Base-by-base conservation (phyloP, 768 basidiomycete species). In the Tricholoma flavovirens region DNA sequence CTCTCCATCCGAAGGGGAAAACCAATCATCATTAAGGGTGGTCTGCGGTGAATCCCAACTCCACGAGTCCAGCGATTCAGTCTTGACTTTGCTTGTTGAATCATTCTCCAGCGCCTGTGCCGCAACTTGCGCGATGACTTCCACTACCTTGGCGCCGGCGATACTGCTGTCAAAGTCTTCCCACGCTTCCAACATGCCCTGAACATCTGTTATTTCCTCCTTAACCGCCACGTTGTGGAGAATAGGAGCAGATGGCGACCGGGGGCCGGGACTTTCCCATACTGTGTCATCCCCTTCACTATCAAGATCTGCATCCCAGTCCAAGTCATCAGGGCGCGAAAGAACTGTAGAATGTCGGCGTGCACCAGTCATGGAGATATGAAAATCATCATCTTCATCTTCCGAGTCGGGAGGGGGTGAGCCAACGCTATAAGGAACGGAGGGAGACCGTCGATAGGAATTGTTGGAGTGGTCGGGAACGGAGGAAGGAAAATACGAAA, bases 391-490 rank as follows among this genome's bases (percentile, higher is more conserved):
- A 32, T 78, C 75, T 53, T 85, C 84, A 58, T 81, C 82, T 56
- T 83, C 83, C 3, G 84, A 87, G 61, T 89, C 86, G 3, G 88
- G 88, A 11, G 88, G 88, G 1, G 83, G 86, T 0, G 88, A 87
- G 11, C 82, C 81, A 45, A 75, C 67, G 40, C 80, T 84, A 65
- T 72, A 75, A 2, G 83, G 71, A 14, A 83, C 69, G 7, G 86
- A 85, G 6, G 83, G 80, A 1, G 84, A 84, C 36, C 83, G 84
- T 56, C 77, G 78, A 61, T 68, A 74, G 42, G 67, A 29, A 55
- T 68, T 62, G 19, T 56, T 54, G 53, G 38, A 24, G 11, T 17
- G 52, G 19, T 56, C 33, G 45, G 60, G 36, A 54, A 63, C 61
- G 60, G 67, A 50, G 15, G 63, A 65, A 40, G 68, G 66, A 40